Percentiles rank a stretch among this genome's conserved stretches.
phyloP scores from a whole-genome alignment of 1,284 basidiomycete species.

The Cutaneotrichosporon cyanovorans region DNA sequence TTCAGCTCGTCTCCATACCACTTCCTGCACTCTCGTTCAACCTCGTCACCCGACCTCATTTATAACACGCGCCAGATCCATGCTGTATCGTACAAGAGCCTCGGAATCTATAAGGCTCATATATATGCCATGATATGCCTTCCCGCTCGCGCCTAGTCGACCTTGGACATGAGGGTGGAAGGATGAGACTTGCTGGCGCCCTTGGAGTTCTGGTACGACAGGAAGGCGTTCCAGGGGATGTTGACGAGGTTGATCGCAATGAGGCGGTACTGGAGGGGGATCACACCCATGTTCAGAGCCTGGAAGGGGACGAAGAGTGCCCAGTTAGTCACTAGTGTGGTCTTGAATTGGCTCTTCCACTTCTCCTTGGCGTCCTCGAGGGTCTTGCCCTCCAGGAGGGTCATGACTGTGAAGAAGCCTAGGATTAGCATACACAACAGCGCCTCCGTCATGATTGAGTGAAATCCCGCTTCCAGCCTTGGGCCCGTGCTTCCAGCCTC shows the following conservation, averaged over 20 bases:
- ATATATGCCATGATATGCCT: too few species aligned
- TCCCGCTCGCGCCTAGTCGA: background rate
- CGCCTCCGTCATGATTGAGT: too few species aligned
- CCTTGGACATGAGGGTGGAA: conserved; percentile 4
- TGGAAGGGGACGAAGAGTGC: conserved; percentile 46
- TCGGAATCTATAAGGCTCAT: too few species aligned
- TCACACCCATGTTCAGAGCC: conserved; percentile 45
- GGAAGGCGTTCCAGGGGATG: conserved; percentile 48
- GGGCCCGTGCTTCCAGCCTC: too few species aligned
- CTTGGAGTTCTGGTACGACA: conserved; percentile 42
- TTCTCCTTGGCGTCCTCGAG: conserved; percentile 42
- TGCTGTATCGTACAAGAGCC: background rate
- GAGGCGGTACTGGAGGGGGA: conserved; percentile 47
- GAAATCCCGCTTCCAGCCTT: too few species aligned
- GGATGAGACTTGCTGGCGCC: too few species aligned
- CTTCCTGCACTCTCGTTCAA: too few species aligned
- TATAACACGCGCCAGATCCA: too few species aligned
- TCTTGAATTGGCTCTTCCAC: conserved; percentile 34
- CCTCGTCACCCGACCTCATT: too few species aligned
- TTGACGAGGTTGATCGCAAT: conserved; percentile 46
- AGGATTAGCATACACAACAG: conserved; percentile 5
- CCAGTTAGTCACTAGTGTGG: conserved; percentile 44
- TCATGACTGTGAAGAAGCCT: conserved; percentile 49
- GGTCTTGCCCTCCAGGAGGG: conserved; percentile 46
- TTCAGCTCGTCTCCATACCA: too few species aligned